These are phyloP conservation scores for Rhizopogon sp. DNA, from an alignment of 768 basidiomycete species.

Conservation along the genomic window DNA sequence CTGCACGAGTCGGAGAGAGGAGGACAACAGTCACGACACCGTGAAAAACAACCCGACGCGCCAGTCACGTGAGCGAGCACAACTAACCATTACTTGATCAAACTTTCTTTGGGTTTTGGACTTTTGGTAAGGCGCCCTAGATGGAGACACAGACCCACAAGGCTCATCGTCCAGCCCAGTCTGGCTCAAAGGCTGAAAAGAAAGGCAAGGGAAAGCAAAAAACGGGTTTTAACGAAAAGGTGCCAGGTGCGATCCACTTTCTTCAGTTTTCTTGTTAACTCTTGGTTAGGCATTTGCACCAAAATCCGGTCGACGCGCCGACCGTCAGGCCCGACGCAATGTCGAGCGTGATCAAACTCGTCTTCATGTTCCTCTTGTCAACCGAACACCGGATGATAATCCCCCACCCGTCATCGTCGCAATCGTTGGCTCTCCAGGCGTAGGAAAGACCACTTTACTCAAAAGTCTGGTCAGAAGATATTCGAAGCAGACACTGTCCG, in stretches of 20 bases:
- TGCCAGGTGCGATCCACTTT: conserved; percentile 17
- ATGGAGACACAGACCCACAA: conserved; percentile 84
- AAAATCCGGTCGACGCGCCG: conserved; percentile 84
- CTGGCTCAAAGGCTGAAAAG: conserved; percentile 72
- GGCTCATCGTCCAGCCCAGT: conserved; percentile 69
- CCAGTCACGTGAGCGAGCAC: conserved; percentile 22
- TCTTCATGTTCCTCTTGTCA: conserved; percentile 92
- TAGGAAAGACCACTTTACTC: conserved; percentile 92
- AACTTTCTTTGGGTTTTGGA: not conserved
- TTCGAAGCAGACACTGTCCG: conserved; percentile 88
- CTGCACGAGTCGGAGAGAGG: not conserved
- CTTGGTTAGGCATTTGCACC: conserved; percentile 79
- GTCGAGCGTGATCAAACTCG: conserved; percentile 93
- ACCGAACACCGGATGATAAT: conserved; percentile 86
- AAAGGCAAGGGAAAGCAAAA: conserved; percentile 69
- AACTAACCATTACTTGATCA: not conserved
- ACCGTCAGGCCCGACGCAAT: conserved; percentile 83
- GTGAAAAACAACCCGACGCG: conserved; percentile 16
- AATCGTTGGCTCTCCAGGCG: conserved; percentile 93
- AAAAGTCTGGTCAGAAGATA: conserved; percentile 88
- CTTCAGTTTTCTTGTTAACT: not conserved
- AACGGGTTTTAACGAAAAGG: conserved; percentile 89
- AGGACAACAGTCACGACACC: conserved; percentile 15
- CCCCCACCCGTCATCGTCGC: conserved; percentile 95
- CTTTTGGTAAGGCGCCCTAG: not conserved